Evolutionary conservation across 352 stramenopile genomes (phyloP).

Genomic region (Pythium coloratum): DNA sequence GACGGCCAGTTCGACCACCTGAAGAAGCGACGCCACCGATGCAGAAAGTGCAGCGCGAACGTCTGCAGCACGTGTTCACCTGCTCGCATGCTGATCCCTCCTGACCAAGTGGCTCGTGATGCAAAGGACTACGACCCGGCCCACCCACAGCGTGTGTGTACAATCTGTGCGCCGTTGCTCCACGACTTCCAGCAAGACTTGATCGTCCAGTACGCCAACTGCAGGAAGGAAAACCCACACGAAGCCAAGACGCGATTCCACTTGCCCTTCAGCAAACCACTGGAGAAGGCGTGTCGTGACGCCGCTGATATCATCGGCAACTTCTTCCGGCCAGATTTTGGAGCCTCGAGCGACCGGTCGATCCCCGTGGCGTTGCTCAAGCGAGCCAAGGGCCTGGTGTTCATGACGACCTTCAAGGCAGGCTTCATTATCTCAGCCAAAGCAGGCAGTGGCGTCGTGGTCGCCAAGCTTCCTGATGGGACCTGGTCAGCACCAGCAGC

Average conservation of each 20-base stretch:
- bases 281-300: constrained; percentile 79
- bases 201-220: constrained; percentile 75
- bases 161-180: constrained; percentile 74
- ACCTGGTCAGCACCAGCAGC: constrained; percentile 92
- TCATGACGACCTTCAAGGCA: constrained; percentile 85
- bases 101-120: constrained; percentile 50
- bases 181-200: constrained; percentile 71
- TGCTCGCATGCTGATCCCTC: constrained; percentile 73
- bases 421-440: constrained; percentile 82
- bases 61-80: constrained; percentile 73
- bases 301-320: constrained; percentile 79
- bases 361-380: constrained; percentile 84
- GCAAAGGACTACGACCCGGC: constrained; percentile 70
- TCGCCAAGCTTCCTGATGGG: constrained; percentile 84
- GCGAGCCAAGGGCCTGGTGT: constrained; percentile 76
- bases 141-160: constrained; percentile 77
- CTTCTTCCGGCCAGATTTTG: constrained; percentile 72
- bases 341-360: constrained; percentile 67
- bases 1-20: constrained; percentile 72
- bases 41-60: constrained; percentile 68
- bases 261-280: constrained; percentile 65
- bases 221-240: constrained; percentile 81
- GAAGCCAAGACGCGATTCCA: constrained; percentile 73
- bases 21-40: constrained; percentile 67
- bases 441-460: constrained; percentile 85